These are phyloP conservation scores for Friedmanniomyces simplex DNA, from an alignment of 495 filamentous ascomycete genomes.

Conservation along the genomic window DNA sequence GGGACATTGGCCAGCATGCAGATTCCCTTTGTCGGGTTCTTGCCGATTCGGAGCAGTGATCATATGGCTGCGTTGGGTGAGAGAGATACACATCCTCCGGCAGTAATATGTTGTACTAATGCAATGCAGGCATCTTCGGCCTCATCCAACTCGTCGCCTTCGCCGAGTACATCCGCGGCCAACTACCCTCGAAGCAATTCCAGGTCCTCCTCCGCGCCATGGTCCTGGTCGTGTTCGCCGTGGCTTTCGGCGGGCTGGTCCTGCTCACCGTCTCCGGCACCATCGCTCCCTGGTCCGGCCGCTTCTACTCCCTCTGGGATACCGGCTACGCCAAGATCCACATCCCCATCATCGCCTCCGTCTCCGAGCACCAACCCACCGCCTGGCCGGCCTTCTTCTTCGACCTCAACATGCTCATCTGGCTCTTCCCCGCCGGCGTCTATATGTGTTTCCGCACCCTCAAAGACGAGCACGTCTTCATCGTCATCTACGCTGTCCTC, in stretches of 20 bases:
- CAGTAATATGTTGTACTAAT: slow-evolving; percentile 26
- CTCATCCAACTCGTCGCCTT: slow-evolving; percentile 90
- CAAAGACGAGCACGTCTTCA: slow-evolving; percentile 94
- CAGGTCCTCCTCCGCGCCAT: slow-evolving; percentile 71
- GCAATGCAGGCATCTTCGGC: slow-evolving; percentile 72
- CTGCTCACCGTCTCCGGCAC: slow-evolving; percentile 75
- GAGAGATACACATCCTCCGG: not conserved
- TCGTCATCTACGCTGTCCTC: slow-evolving; percentile 91
- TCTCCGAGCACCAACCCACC: slow-evolving; percentile 98
- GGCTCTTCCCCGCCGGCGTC: slow-evolving; percentile 97
- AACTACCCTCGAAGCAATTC: slow-evolving; percentile 87
- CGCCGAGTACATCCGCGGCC: slow-evolving; percentile 77
- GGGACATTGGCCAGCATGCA: slow-evolving; percentile 98
- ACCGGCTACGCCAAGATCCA: slow-evolving; percentile 99
- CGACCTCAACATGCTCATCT: slow-evolving; percentile 95
- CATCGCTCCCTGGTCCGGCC: slow-evolving; percentile 96
- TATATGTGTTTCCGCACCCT: slow-evolving; percentile 95
- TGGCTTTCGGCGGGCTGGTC: slow-evolving; percentile 66
- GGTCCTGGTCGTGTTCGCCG: slow-evolving; percentile 62
- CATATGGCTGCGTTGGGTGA: slow-evolving; percentile 94
- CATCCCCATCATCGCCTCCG: slow-evolving; percentile 98
- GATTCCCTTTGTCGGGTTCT: slow-evolving; percentile 96
- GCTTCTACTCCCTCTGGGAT: slow-evolving; percentile 99
- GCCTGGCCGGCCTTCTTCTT: slow-evolving; percentile 99
- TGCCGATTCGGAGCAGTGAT: slow-evolving; percentile 92